These are phyloP conservation scores for Arthrobotrys entomopaga DNA, from an alignment of 2,329 filamentous ascomycete genomes.

Conservation along the genomic window DNA sequence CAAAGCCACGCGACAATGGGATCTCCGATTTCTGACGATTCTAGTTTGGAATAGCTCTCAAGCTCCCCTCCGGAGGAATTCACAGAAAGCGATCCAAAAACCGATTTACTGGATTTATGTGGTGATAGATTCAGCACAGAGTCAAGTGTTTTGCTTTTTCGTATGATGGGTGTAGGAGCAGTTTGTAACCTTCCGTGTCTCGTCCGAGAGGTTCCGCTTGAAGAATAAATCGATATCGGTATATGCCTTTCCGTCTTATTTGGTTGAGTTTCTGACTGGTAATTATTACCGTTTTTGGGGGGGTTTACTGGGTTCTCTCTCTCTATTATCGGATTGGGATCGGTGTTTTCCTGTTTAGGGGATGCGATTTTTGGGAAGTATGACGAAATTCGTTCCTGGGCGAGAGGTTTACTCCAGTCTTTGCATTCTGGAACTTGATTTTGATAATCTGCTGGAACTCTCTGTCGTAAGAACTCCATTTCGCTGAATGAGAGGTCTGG, in stretches of 20 bases:
- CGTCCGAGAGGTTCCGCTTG: not conserved
- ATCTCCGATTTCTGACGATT: slow-evolving; percentile 15
- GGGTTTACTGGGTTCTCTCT: not conserved
- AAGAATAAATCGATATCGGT: too few species aligned
- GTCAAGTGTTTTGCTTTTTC: not conserved
- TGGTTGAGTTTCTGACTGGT: too few species aligned
- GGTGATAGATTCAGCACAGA: not conserved
- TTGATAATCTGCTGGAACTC: slow-evolving; percentile 1
- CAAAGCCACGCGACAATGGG: slow-evolving; percentile 28
- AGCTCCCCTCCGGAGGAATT: slow-evolving; percentile 6
- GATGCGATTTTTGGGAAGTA: slow-evolving; percentile 34
- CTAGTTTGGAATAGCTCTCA: not conserved
- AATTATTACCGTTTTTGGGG: not conserved
- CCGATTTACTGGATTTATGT: not conserved
- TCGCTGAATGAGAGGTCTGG: slow-evolving; percentile 47
- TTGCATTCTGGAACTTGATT: not conserved
- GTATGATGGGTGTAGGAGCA: not conserved
- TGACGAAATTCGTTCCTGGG: slow-evolving; percentile 29
- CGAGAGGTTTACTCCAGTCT: slow-evolving; percentile 5
- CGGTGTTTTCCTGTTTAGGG: slow-evolving; percentile 25
- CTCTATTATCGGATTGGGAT: not conserved
- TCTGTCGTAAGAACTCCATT: slow-evolving; percentile 39
- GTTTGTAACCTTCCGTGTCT: not conserved
- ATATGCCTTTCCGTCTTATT: too few species aligned
- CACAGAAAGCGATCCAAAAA: slow-evolving; percentile 25